Evolutionary conservation across 371 early-diverging fungal genomes (phyloP).

Genomic region (Zychaea mexicana): DNA sequence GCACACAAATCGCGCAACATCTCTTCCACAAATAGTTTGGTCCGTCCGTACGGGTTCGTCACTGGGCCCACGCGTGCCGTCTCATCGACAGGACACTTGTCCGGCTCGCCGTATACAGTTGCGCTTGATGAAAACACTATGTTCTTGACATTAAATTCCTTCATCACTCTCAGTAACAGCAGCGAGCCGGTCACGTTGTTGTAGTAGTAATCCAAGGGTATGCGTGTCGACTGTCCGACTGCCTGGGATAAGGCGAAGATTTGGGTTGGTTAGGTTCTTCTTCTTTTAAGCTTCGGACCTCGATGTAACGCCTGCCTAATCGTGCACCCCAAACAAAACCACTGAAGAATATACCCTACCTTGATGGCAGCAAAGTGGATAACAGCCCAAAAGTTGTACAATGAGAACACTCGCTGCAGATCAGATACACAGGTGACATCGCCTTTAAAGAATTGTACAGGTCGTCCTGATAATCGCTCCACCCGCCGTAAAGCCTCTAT

Average conservation of each 20-base stretch:
- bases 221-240: slow-evolving; percentile 81
- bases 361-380: slow-evolving; percentile 93
- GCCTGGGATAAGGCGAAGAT: slow-evolving; percentile 40
- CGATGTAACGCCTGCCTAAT: no score
- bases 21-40: slow-evolving; percentile 83
- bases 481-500: slow-evolving; percentile 52
- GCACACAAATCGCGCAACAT: slow-evolving; percentile 71
- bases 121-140: slow-evolving; percentile 90
- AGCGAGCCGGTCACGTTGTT: slow-evolving; percentile 86
- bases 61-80: slow-evolving; percentile 61
- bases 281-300: neutral
- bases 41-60: slow-evolving; percentile 87
- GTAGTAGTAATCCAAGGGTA: slow-evolving; percentile 88
- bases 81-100: slow-evolving; percentile 62
- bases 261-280: neutral
- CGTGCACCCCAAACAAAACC: no score
- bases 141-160: slow-evolving; percentile 63
- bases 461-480: slow-evolving; percentile 41
- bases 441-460: slow-evolving; percentile 43
- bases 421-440: slow-evolving; percentile 45
- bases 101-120: slow-evolving; percentile 76
- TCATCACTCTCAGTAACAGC: slow-evolving; percentile 70
- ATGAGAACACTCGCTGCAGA: slow-evolving; percentile 64
- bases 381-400: slow-evolving; percentile 74
- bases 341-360: slow-evolving; percentile 16